These are phyloP conservation scores for Rhododendron griersonianum DNA, from an alignment of 148 eudicot species.

Conservation along the genomic window DNA sequence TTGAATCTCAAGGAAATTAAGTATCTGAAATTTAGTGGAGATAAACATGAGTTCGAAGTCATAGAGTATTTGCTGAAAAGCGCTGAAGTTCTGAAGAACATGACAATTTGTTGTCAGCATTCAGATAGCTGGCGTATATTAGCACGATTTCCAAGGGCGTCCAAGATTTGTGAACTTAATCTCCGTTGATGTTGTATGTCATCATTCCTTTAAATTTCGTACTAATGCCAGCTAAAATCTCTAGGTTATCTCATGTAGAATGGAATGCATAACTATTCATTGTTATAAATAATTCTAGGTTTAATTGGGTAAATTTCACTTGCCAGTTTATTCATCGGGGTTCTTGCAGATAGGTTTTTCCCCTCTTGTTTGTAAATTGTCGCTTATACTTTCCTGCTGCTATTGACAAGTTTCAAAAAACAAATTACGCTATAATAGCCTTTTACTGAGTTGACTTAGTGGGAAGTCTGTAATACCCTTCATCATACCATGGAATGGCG, in stretches of 20 bases:
- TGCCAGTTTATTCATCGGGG: neutral
- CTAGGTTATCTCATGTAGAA: neutral
- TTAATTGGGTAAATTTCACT: neutral
- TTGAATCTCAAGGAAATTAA: neutral
- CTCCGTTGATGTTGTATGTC: neutral
- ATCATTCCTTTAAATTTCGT: neutral
- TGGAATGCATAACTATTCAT: neutral
- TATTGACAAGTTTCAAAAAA: neutral
- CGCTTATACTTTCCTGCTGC: neutral
- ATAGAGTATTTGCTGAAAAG: neutral
- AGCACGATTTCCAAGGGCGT: neutral
- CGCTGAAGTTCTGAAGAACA: neutral
- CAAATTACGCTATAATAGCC: neutral
- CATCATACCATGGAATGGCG: too few species aligned
- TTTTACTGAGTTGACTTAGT: neutral
- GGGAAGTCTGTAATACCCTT: neutral
- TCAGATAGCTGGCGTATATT: neutral
- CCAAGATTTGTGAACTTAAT: neutral
- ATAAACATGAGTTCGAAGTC: neutral
- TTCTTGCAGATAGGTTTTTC: neutral
- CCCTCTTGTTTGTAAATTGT: neutral
- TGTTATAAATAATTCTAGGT: neutral
- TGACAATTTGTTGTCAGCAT: neutral
- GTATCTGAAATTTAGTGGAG: neutral
- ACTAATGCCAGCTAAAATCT: neutral